Evolutionary conservation across 2,329 filamentous ascomycete species (phyloP).

Genomic region (Neurospora sp.): DNA sequence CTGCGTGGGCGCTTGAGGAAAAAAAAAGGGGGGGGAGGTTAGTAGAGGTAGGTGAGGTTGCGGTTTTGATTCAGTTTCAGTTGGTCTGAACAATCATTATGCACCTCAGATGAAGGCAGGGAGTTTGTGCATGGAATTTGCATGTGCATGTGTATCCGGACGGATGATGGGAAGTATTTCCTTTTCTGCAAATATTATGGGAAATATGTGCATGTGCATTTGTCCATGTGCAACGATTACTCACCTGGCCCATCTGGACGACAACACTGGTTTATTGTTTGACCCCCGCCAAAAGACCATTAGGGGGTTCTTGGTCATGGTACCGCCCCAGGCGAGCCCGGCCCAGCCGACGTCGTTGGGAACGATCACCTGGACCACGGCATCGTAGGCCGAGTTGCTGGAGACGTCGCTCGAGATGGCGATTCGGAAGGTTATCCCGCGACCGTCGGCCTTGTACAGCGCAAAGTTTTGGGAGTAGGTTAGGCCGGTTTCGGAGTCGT

Average conservation of each 20-base stretch:
- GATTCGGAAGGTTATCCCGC: slow-evolving; percentile 19
- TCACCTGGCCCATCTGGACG: slow-evolving; percentile 34
- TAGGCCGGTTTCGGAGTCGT: slow-evolving; percentile 31
- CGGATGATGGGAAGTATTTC: neutral
- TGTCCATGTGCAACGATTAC: slow-evolving; percentile 11
- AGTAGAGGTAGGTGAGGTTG: neutral
- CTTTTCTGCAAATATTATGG: neutral
- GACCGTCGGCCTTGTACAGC: slow-evolving; percentile 26
- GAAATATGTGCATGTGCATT: neutral
- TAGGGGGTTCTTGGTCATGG: slow-evolving; percentile 36
- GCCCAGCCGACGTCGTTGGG: slow-evolving; percentile 35
- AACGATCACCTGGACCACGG: slow-evolving; percentile 29
- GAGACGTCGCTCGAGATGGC: slow-evolving; percentile 13
- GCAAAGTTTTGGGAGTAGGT: slow-evolving; percentile 25
- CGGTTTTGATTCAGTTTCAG: neutral
- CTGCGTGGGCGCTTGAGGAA: slow-evolving; percentile 18
- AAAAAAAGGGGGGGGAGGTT: neutral
- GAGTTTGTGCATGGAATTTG: neutral
- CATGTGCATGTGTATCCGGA: neutral
- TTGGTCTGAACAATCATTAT: neutral
- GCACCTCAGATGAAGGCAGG: neutral
- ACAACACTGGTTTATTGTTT: slow-evolving; percentile 29
- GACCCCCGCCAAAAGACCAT: slow-evolving; percentile 29
- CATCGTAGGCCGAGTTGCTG: slow-evolving; percentile 12
- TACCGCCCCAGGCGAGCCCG: slow-evolving; percentile 36